Conservation (phyloP, 305 asterid genomes). For the Plantago coronopus region DNA sequence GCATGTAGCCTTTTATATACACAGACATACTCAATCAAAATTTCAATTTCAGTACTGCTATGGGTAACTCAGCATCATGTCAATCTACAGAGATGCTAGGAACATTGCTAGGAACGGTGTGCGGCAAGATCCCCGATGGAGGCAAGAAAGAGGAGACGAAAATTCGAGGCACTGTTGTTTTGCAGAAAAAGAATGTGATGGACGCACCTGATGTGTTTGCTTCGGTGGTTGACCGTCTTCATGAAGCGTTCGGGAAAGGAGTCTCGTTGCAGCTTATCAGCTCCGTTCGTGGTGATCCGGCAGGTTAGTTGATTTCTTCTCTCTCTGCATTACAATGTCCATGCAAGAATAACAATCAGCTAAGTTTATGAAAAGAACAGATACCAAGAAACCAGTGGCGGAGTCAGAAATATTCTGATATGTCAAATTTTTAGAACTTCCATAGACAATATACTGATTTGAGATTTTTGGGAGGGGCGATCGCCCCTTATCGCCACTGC, state of each 20-base stretch:
- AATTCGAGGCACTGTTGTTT: conserved; percentile 48
- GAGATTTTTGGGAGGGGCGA: too few relatives aligned
- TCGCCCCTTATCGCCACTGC: too few relatives aligned
- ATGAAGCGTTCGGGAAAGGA: conserved; percentile 56
- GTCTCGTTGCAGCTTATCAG: conserved; percentile 61
- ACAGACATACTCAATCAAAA: background rate
- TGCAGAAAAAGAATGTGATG: conserved; percentile 60
- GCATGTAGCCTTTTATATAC: background rate
- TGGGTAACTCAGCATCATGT: conserved; percentile 25
- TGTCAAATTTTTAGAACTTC: too few relatives aligned
- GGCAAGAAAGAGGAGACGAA: conserved; percentile 27
- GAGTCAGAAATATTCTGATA: too few relatives aligned
- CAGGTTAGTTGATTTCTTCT: conserved; percentile 24
- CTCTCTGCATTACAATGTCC: background rate
- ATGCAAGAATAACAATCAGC: background rate
- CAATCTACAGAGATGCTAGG: conserved; percentile 39
- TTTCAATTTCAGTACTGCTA: background rate
- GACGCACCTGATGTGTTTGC: conserved; percentile 43
- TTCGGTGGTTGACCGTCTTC: conserved; percentile 40
- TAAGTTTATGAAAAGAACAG: background rate
- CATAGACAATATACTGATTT: too few relatives aligned
- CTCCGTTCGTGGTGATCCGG: conserved; percentile 29
- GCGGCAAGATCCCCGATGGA: conserved; percentile 46
- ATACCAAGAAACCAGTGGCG: background rate
- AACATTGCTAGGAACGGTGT: conserved; percentile 41